These are phyloP conservation scores for Crepidotus variabilis DNA, from an alignment of 768 basidiomycete species.

Conservation along the genomic window DNA sequence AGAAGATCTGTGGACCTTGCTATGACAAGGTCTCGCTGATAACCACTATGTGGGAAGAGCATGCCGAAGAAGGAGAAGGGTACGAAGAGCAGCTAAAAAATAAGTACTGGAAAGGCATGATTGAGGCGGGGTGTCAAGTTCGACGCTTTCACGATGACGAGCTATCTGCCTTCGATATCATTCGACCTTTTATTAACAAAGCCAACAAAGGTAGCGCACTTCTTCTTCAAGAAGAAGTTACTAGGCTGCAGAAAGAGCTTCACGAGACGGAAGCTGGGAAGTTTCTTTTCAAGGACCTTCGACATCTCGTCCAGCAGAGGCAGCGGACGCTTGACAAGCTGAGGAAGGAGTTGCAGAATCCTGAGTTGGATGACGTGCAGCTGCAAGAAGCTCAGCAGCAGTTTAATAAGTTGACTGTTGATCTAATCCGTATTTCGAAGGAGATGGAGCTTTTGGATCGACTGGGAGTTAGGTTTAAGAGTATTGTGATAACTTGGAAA, in stretches of 20 bases:
- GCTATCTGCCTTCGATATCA: constrained; percentile 30
- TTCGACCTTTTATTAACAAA: constrained; percentile 18
- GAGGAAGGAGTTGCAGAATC: neutral
- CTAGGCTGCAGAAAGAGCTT: neutral
- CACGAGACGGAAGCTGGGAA: constrained; percentile 6
- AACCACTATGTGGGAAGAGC: constrained; percentile 48
- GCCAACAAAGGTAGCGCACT: constrained; percentile 1
- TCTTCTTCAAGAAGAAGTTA: constrained; percentile 3
- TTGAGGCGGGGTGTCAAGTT: constrained; percentile 34
- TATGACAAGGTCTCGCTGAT: constrained; percentile 43
- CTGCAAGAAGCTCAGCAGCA: neutral
- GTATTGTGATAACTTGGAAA: too few species aligned
- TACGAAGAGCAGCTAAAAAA: constrained; percentile 38
- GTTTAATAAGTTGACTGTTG: neutral
- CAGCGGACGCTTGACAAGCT: neutral
- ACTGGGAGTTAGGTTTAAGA: too few species aligned
- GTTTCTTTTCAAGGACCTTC: neutral
- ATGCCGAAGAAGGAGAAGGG: constrained; percentile 26
- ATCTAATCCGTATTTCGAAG: too few species aligned
- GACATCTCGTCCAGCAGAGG: neutral
- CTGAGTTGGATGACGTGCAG: neutral
- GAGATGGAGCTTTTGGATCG: too few species aligned
- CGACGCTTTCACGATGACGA: constrained; percentile 32
- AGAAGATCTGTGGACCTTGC: constrained; percentile 42
- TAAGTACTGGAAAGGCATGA: constrained; percentile 40